Evolutionary conservation across 371 early-diverging fungal species (phyloP).

Genomic region (Mortierella sp.): DNA sequence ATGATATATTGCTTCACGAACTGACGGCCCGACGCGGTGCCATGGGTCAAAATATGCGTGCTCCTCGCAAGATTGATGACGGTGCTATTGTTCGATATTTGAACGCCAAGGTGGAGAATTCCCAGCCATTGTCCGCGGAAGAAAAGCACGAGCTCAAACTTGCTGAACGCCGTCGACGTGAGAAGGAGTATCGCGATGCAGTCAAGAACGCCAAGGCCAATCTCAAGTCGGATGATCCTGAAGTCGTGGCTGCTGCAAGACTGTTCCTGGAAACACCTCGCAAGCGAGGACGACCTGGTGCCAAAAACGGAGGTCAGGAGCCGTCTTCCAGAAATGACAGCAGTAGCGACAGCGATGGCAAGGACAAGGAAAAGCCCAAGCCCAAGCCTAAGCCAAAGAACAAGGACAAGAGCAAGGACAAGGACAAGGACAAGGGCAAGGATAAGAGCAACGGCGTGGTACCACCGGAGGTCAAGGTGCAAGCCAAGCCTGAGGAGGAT

Average conservation of each 20-base stretch:
- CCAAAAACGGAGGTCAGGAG: too few species aligned
- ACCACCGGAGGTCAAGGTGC: too few species aligned
- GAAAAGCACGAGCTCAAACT: conserved; percentile 8
- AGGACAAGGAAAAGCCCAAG: too few species aligned
- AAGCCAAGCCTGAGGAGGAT: too few species aligned
- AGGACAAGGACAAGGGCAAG: too few species aligned
- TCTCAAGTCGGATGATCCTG: conserved; percentile 9
- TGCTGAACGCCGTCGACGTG: conserved; percentile 13
- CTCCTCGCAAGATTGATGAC: neutral
- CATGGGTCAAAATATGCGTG: neutral
- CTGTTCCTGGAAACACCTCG: conserved; percentile 6
- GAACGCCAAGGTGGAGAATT: neutral
- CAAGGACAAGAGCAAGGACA: too few species aligned
- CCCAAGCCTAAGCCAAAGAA: too few species aligned
- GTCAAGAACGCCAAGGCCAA: neutral
- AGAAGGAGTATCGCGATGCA: conserved; percentile 1
- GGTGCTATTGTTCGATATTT: neutral
- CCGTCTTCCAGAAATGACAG: too few species aligned
- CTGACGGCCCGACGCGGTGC: neutral
- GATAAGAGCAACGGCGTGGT: too few species aligned
- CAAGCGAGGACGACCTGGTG: conserved; percentile 8
- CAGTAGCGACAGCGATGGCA: too few species aligned
- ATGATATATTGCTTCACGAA: neutral
- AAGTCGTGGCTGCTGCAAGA: conserved; percentile 8
- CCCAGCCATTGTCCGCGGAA: conserved; percentile 11